These are phyloP conservation scores for Eutrema heterophyllum DNA, from an alignment of 345 rosid genomes.

Conservation along the genomic window DNA sequence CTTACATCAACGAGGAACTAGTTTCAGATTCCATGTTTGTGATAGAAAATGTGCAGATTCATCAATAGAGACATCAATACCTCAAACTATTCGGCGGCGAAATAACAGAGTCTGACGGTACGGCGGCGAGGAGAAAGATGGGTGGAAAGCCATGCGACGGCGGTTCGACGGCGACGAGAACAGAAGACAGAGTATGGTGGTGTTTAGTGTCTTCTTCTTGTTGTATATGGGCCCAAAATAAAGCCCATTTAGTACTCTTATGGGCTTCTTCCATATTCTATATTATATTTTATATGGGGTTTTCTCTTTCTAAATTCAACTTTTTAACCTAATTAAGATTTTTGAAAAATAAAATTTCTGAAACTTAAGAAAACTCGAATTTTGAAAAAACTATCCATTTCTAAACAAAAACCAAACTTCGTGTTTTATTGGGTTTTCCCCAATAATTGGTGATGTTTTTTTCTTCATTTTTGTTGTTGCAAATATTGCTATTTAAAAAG, in stretches of 20 bases:
- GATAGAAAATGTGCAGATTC: neutral
- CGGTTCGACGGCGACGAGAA: neutral
- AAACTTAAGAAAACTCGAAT: neutral
- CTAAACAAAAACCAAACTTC: no score
- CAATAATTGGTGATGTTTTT: no score
- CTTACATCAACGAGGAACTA: neutral
- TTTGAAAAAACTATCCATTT: no score
- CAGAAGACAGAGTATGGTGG: neutral
- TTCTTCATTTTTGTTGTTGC: no score
- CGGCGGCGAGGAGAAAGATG: neutral
- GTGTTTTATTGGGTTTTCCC: no score
- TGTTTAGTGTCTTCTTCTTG: neutral
- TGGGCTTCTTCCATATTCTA: neutral
- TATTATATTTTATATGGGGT: no score
- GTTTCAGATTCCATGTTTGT: neutral
- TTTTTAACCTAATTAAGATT: no score
- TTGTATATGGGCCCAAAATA: neutral
- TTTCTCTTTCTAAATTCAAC: no score
- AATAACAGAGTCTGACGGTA: neutral
- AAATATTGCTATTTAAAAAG: no score
- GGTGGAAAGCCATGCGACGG: conserved; percentile 18
- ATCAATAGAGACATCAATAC: neutral
- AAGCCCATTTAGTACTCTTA: neutral
- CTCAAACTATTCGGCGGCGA: neutral
- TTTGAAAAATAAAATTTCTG: no score